These are phyloP conservation scores for Xylaria bambusicola DNA, from an alignment of 495 filamentous ascomycete species.

Conservation along the genomic window DNA sequence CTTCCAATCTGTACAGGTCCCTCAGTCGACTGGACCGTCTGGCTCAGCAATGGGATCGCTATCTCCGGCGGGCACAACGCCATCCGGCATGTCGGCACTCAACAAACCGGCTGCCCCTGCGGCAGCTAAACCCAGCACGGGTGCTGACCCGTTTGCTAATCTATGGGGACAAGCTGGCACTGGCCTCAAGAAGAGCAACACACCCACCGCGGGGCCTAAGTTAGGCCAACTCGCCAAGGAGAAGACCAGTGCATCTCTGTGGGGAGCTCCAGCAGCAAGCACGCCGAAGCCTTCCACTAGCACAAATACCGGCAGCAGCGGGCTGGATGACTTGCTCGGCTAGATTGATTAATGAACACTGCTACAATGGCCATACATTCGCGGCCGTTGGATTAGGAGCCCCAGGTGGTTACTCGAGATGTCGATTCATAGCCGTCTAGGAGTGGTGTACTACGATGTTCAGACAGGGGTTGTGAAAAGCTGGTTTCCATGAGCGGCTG, in stretches of 20 bases:
- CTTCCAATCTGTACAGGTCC: constrained; percentile 76
- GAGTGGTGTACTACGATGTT: neutral
- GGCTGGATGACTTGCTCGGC: constrained; percentile 48
- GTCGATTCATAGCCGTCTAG: neutral
- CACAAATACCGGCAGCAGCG: constrained; percentile 32
- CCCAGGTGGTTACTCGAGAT: neutral
- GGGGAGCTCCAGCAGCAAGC: constrained; percentile 66
- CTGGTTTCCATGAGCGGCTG: constrained; percentile 2
- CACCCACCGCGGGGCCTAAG: constrained; percentile 63
- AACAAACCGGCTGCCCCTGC: constrained; percentile 44
- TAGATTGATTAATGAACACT: constrained; percentile 23
- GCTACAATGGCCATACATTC: neutral
- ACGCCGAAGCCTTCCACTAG: constrained; percentile 35
- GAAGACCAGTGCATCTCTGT: constrained; percentile 90
- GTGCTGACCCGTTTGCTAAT: constrained; percentile 83
- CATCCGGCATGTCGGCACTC: constrained; percentile 35
- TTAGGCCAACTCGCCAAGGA: constrained; percentile 94
- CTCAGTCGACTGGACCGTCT: constrained; percentile 35
- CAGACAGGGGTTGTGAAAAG: constrained; percentile 7
- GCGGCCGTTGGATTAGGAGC: neutral
- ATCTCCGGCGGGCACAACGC: constrained; percentile 26
- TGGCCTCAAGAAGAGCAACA: constrained; percentile 74
- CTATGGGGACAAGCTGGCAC: constrained; percentile 79
- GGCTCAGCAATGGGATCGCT: constrained; percentile 27
- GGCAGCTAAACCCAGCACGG: constrained; percentile 53